phyloP scores from a whole-genome alignment of 108 stramenopile species.

The Pelagomonas calceolata region DNA sequence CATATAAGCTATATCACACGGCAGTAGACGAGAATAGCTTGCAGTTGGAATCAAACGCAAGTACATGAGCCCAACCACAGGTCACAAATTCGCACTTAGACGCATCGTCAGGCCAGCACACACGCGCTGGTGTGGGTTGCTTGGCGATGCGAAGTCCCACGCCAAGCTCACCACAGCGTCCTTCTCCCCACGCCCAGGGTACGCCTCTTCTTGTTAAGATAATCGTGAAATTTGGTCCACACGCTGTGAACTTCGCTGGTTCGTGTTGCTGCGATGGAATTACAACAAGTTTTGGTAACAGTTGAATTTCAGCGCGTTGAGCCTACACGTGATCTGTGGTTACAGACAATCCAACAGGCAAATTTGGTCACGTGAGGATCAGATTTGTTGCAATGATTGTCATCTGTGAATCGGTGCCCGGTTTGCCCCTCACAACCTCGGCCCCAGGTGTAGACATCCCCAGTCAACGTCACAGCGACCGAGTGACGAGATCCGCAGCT shows the following conservation, averaged over 20 bases:
- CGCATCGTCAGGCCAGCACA: too few species aligned
- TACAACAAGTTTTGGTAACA: too few species aligned
- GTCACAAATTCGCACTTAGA: neutral
- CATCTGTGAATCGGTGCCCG: neutral
- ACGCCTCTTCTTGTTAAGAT: neutral
- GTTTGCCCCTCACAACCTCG: conserved; percentile 8
- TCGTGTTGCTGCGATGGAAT: too few species aligned
- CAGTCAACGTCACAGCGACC: neutral
- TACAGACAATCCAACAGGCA: too few species aligned
- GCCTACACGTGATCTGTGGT: too few species aligned
- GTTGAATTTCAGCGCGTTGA: too few species aligned
- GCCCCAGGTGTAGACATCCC: conserved; percentile 9
- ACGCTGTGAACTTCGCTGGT: too few species aligned
- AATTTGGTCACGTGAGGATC: too few species aligned
- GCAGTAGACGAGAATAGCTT: neutral
- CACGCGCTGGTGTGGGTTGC: neutral
- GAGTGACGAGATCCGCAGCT: conserved; percentile 4
- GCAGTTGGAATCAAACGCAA: neutral
- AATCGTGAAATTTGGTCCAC: neutral
- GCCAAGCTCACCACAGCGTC: neutral
- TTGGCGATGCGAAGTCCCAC: neutral
- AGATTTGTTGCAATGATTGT: too few species aligned
- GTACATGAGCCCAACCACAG: neutral
- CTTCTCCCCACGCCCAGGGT: neutral
- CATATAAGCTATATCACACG: too few species aligned